Conservation (phyloP, 2,329 filamentous ascomycete genomes). For the Myriosclerotinia duriaeana region DNA sequence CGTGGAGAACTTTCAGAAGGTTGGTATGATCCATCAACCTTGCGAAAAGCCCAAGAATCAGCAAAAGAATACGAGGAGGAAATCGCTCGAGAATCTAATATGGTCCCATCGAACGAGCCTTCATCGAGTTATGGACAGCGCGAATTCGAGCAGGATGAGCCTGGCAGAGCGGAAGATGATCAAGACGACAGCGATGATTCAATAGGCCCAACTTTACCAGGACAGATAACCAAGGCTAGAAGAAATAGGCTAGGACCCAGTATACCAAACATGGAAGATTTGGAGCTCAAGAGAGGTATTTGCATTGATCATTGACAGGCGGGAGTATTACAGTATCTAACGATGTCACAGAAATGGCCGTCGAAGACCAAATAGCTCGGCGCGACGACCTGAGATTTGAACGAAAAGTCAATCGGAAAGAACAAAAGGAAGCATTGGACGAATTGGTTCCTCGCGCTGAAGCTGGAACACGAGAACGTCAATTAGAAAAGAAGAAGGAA, state of each 20-base stretch:
- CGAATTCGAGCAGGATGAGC: background rate
- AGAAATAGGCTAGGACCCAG: conserved; percentile 50
- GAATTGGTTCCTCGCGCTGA: conserved; percentile 82
- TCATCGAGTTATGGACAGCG: conserved; percentile 14
- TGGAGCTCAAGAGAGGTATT: conserved; percentile 59
- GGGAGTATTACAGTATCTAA: conserved; percentile 22
- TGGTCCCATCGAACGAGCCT: conserved; percentile 22
- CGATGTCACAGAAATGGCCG: conserved; percentile 39
- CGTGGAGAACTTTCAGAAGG: conserved; percentile 79
- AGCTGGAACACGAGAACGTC: conserved; percentile 76
- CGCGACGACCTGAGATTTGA: conserved; percentile 56
- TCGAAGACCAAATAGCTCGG: conserved; percentile 50
- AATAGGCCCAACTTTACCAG: conserved; percentile 50
- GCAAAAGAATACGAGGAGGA: conserved; percentile 22
- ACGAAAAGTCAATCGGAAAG: conserved; percentile 62
- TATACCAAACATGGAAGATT: conserved; percentile 72
- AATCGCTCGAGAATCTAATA: conserved; percentile 24
- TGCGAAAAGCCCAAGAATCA: conserved; percentile 39
- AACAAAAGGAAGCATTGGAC: conserved; percentile 72
- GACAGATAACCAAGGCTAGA: conserved; percentile 35
- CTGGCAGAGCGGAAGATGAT: conserved; percentile 14
- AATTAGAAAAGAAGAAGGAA: conserved; percentile 80
- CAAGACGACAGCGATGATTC: conserved; percentile 41
- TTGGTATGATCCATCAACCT: conserved; percentile 82
- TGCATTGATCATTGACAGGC: background rate